phyloP scores from a whole-genome alignment of 1,284 basidiomycete species.

The Kwoniella shivajii region DNA sequence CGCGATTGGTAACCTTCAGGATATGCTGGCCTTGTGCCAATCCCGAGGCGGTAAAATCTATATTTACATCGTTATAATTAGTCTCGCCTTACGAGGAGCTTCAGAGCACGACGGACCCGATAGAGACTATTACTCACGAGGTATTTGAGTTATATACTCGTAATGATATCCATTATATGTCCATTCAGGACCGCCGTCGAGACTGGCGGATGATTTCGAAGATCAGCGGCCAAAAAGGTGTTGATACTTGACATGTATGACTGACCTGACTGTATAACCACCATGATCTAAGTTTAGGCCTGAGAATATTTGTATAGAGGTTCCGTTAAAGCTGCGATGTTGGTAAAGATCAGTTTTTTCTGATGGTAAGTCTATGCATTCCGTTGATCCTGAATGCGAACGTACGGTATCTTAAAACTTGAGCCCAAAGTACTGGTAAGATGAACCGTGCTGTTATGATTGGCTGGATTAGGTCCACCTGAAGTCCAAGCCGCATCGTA shows the following conservation, averaged over 20 bases:
- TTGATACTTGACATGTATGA: background rate
- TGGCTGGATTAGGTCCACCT: background rate
- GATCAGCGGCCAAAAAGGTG: background rate
- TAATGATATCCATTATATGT: slow-evolving; percentile 19
- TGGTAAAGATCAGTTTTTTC: too few species aligned
- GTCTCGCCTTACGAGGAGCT: too few species aligned
- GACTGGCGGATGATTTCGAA: background rate
- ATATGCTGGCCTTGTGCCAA: slow-evolving; percentile 19
- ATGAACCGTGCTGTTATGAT: slow-evolving; percentile 12
- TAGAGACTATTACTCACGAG: slow-evolving; percentile 17
- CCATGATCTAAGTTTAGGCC: slow-evolving; percentile 14
- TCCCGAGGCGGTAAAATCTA: slow-evolving; percentile 19
- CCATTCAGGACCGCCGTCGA: slow-evolving; percentile 15
- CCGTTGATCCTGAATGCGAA: background rate
- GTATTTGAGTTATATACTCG: background rate
- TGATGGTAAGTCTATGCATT: too few species aligned
- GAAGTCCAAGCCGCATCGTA: slow-evolving; percentile 10
- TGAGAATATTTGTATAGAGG: slow-evolving; percentile 23
- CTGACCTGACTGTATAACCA: slow-evolving; percentile 23
- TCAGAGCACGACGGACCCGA: too few species aligned
- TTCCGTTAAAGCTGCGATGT: slow-evolving; percentile 21
- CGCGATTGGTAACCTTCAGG: slow-evolving; percentile 21
- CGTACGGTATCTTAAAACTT: slow-evolving; percentile 5
- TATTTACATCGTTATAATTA: too few species aligned
- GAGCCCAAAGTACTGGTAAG: slow-evolving; percentile 3